These are phyloP conservation scores for Ophiostoma angusticollis DNA, from an alignment of 2,329 filamentous ascomycete genomes.

Conservation along the genomic window DNA sequence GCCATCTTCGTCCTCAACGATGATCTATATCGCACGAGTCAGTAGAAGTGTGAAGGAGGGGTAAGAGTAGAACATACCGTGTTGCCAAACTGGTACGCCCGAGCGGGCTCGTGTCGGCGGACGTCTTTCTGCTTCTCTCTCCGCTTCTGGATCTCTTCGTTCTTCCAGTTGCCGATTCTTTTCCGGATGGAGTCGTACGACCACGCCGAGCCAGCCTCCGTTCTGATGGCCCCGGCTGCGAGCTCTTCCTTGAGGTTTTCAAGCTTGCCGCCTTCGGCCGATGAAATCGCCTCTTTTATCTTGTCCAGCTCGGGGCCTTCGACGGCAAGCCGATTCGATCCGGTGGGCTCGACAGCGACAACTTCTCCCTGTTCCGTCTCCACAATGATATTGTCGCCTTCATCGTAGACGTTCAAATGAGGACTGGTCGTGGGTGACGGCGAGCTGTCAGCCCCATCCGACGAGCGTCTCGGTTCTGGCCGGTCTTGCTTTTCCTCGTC, in stretches of 20 bases:
- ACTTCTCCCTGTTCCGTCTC: slow-evolving; percentile 86
- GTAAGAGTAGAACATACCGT: slow-evolving; percentile 35
- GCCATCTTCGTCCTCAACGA: slow-evolving; percentile 73
- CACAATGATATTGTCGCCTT: slow-evolving; percentile 65
- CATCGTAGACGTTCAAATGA: slow-evolving; percentile 59
- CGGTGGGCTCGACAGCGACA: slow-evolving; percentile 47
- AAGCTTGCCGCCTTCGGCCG: not conserved
- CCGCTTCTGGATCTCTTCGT: slow-evolving; percentile 48
- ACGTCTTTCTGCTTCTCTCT: slow-evolving; percentile 45
- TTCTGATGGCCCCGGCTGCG: slow-evolving; percentile 16
- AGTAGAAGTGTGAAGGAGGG: not conserved
- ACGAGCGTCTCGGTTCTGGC: not conserved
- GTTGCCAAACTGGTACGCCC: slow-evolving; percentile 76
- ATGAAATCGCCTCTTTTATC: slow-evolving; percentile 12
- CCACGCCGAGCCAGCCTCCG: slow-evolving; percentile 27
- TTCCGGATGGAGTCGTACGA: slow-evolving; percentile 35
- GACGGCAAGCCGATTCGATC: not conserved
- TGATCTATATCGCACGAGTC: slow-evolving; percentile 35
- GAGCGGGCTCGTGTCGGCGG: slow-evolving; percentile 56
- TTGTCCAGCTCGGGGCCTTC: slow-evolving; percentile 8
- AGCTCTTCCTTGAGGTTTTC: slow-evolving; percentile 14
- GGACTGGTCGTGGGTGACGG: slow-evolving; percentile 5
- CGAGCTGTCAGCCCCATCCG: slow-evolving; percentile 10
- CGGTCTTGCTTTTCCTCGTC: slow-evolving; percentile 1
- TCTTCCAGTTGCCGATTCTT: slow-evolving; percentile 37